phyloP scores from a whole-genome alignment of 257 asterid genomes.

The Prunella vulgaris region DNA sequence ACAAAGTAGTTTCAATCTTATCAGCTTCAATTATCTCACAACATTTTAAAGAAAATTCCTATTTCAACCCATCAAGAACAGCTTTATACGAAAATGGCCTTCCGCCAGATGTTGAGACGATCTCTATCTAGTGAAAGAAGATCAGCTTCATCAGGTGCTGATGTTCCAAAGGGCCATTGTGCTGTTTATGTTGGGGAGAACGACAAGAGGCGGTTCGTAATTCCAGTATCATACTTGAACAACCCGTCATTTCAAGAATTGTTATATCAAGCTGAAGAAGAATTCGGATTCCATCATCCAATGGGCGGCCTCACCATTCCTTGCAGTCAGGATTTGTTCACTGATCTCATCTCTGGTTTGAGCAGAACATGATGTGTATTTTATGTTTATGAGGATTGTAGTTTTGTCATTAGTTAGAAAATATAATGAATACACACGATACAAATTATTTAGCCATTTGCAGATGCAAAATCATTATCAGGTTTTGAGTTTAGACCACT shows the following conservation, averaged over 20 bases:
- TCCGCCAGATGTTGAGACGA: constrained; percentile 9
- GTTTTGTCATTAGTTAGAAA: not conserved
- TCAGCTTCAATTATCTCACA: not conserved
- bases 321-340: constrained; percentile 25
- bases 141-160: too few species aligned
- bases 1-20: not conserved
- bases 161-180: constrained; percentile 18
- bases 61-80: not conserved
- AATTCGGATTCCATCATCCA: constrained; percentile 33
- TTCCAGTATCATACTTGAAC: constrained; percentile 28
- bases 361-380: not conserved
- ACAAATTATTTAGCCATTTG: not conserved
- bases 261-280: constrained; percentile 27
- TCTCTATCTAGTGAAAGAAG: constrained; percentile 14
- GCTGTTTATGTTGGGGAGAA: constrained; percentile 7
- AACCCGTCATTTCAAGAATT: constrained; percentile 33
- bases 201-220: constrained; percentile 15
- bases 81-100: not conserved
- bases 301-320: constrained; percentile 43
- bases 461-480: not conserved
- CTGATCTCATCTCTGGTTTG: not conserved
- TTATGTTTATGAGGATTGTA: not conserved
- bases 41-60: not conserved
- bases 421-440: not conserved
- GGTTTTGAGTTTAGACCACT: not conserved